phyloP scores from a whole-genome alignment of 495 filamentous ascomycete genomes.

The Tuber calosporum region DNA sequence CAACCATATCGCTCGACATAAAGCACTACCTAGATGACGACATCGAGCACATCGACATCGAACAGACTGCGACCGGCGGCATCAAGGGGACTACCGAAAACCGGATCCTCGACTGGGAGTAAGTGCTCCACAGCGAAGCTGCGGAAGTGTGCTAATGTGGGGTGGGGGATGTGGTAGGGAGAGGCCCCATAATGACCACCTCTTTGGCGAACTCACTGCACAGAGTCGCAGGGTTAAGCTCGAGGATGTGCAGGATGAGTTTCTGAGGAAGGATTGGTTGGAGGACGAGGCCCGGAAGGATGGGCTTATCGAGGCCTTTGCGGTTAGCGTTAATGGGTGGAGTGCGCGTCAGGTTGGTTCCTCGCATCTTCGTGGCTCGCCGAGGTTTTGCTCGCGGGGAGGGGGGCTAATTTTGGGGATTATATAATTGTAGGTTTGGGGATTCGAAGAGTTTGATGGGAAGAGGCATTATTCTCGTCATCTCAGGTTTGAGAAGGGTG shows the following conservation, averaged over 20 bases:
- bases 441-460: constrained; percentile 54
- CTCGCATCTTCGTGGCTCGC: constrained; percentile 27
- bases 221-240: constrained; percentile 51
- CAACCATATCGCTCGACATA: constrained; percentile 64
- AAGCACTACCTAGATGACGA: constrained; percentile 53
- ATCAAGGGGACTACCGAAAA: constrained; percentile 64
- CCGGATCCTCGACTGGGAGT: constrained; percentile 62
- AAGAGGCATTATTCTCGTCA: constrained; percentile 56
- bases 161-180: constrained; percentile 13
- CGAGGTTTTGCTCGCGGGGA: constrained; percentile 46
- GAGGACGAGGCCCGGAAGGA: constrained; percentile 47
- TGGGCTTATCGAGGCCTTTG: constrained; percentile 52
- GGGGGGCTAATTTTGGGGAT: not conserved
- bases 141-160: not conserved
- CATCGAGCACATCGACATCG: constrained; percentile 68
- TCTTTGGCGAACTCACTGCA: constrained; percentile 69
- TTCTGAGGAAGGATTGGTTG: constrained; percentile 49
- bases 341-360: constrained; percentile 49
- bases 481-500: constrained; percentile 50
- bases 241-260: constrained; percentile 44
- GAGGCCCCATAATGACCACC: constrained; percentile 67
- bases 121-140: not conserved
- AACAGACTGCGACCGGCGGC: constrained; percentile 68
- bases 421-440: constrained; percentile 50
- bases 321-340: constrained; percentile 53